These are phyloP conservation scores for Hevea brasiliensis DNA, from an alignment of 345 rosid species.

Conservation along the genomic window DNA sequence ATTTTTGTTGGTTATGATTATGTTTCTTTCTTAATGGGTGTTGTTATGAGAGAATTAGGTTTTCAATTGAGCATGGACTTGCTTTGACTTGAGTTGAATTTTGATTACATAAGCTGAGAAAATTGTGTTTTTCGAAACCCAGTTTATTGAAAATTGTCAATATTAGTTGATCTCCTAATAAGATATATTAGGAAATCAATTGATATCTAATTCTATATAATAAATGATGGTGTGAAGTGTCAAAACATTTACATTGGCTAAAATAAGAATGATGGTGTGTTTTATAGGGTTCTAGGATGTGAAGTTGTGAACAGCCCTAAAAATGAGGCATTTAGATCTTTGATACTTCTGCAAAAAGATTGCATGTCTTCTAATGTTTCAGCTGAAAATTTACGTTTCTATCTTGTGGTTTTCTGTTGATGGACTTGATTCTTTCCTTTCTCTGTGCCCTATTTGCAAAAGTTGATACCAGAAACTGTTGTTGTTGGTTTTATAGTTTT, in stretches of 20 bases:
- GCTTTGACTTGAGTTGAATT: conserved; percentile 12
- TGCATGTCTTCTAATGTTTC: not conserved
- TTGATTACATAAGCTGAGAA: conserved; percentile 1
- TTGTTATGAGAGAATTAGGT: not conserved
- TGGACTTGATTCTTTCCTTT: not conserved
- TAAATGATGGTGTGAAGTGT: not conserved
- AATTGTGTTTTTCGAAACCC: not conserved
- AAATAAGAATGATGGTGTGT: not conserved
- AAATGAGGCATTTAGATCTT: not conserved
- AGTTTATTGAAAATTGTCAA: not conserved
- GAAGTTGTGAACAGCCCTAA: not conserved
- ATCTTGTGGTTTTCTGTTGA: not conserved
- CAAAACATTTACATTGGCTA: not conserved
- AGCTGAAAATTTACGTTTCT: not conserved
- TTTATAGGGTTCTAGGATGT: not conserved
- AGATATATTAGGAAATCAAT: not conserved
- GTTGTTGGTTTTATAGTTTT: not conserved
- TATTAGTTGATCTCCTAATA: not conserved
- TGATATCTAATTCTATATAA: not conserved
- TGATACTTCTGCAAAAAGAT: not conserved
- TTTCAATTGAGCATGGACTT: conserved; percentile 9
- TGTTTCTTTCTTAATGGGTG: not conserved
- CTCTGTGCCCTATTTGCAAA: not conserved
- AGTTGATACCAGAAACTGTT: not conserved
- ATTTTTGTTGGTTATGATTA: not conserved